Conservation (phyloP, 176 grass and related monocot species). For the Pontederia paniculata region DNA sequence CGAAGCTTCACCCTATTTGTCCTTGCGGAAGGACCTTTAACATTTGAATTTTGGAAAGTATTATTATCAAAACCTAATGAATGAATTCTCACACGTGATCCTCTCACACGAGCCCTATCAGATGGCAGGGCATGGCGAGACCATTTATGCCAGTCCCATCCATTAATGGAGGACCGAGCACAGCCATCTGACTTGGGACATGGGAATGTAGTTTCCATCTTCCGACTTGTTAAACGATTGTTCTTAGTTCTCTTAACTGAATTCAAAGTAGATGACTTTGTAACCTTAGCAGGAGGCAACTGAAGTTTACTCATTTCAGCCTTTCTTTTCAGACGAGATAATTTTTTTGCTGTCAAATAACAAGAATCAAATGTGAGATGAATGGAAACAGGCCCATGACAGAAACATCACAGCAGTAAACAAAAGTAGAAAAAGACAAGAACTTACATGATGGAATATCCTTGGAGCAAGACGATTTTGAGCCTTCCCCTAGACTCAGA, state of each 20-base stretch:
- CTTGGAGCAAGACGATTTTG: conserved; percentile 22
- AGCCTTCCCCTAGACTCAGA: conserved; percentile 27
- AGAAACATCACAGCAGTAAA: conserved; percentile 13
- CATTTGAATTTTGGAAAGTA: conserved; percentile 35
- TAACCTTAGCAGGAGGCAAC: conserved; percentile 4
- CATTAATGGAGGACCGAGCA: conserved; percentile 65
- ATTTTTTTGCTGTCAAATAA: conserved; percentile 37
- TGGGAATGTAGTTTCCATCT: conserved; percentile 30
- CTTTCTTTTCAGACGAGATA: conserved; percentile 41
- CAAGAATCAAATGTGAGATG: conserved; percentile 12
- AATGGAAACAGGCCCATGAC: conserved; percentile 5
- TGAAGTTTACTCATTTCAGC: conserved; percentile 22
- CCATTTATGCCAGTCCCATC: conserved; percentile 93
- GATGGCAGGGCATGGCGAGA: conserved; percentile 60
- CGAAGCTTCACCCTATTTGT: conserved; percentile 80
- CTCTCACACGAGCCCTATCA: conserved; percentile 66
- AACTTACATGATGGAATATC: conserved; percentile 55
- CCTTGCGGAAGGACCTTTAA: conserved; percentile 71
- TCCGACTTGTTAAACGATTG: conserved; percentile 27
- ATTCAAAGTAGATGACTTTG: conserved; percentile 17
- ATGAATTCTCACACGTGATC: conserved; percentile 32
- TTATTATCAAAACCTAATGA: conserved; percentile 36
- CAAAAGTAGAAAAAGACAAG: conserved; percentile 2
- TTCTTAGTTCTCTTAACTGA: conserved; percentile 42
- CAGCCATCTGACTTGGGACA: conserved; percentile 76